Conservation (phyloP, 306 rosid genomes). For the Crataegus laevigata region DNA sequence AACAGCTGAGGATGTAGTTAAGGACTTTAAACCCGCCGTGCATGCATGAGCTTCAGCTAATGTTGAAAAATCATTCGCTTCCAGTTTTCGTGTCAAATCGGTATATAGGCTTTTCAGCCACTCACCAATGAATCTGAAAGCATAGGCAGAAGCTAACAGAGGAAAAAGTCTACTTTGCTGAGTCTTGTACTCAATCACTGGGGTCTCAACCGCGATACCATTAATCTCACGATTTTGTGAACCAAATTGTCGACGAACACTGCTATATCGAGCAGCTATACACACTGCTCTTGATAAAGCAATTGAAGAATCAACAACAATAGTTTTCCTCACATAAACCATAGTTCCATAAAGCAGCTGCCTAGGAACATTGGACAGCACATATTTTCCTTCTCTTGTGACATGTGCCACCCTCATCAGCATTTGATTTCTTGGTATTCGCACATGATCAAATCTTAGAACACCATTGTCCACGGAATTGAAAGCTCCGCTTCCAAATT, state of each 20-base stretch:
- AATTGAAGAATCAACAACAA: conserved; percentile 73
- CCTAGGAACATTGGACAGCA: conserved; percentile 69
- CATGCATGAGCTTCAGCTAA: conserved; percentile 94
- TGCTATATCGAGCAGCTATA: conserved; percentile 90
- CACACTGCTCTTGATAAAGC: conserved; percentile 92
- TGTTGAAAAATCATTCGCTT: conserved; percentile 67
- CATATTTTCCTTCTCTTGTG: conserved; percentile 77
- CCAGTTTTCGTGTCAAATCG: conserved; percentile 67
- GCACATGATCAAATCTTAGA: conserved; percentile 57
- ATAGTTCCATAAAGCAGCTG: conserved; percentile 87
- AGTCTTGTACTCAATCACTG: conserved; percentile 92
- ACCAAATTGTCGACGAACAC: conserved; percentile 86
- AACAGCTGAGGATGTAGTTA: conserved; percentile 81
- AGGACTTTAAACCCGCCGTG: conserved; percentile 87
- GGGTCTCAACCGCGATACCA: conserved; percentile 61
- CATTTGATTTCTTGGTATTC: conserved; percentile 84
- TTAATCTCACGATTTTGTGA: conserved; percentile 21
- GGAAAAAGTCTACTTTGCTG: conserved; percentile 93
- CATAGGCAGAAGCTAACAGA: conserved; percentile 89
- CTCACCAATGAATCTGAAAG: conserved; percentile 86
- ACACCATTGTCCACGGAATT: conserved; percentile 84
- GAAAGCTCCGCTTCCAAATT: conserved; percentile 80
- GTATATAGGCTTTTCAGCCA: conserved; percentile 78
- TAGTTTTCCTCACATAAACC: conserved; percentile 69
- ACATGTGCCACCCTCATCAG: conserved; percentile 89